These are phyloP conservation scores for Fusarium paranaense DNA, from an alignment of 2,329 filamentous ascomycete genomes.

Conservation along the genomic window DNA sequence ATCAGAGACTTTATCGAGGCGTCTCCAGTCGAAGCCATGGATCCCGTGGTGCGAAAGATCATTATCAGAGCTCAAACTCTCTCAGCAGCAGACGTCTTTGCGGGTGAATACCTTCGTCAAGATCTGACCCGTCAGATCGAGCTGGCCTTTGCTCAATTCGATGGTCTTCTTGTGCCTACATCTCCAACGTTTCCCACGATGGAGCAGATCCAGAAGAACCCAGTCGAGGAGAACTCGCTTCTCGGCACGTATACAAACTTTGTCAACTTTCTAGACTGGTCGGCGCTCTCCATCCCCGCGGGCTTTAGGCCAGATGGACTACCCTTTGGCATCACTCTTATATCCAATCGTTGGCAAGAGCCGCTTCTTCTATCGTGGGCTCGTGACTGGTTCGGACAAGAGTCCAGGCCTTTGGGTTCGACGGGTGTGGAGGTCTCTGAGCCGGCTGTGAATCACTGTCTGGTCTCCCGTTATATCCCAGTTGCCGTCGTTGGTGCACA, in stretches of 20 bases:
- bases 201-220: constrained; percentile 61
- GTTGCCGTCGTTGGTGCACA: constrained; percentile 53
- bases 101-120: constrained; percentile 52
- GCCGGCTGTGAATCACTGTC: neutral
- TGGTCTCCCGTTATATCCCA: constrained; percentile 7
- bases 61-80: constrained; percentile 54
- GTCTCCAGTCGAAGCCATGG: constrained; percentile 45
- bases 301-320: constrained; percentile 52
- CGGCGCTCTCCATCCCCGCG: constrained; percentile 65
- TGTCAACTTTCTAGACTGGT: constrained; percentile 70
- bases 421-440: constrained; percentile 35
- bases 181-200: constrained; percentile 65
- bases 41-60: constrained; percentile 51
- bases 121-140: constrained; percentile 56
- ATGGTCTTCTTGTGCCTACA: constrained; percentile 67
- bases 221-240: constrained; percentile 64
- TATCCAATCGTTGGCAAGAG: constrained; percentile 52
- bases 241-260: constrained; percentile 70
- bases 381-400: constrained; percentile 42
- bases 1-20: constrained; percentile 59
- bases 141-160: constrained; percentile 54
- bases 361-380: constrained; percentile 45
- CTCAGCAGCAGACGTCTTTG: constrained; percentile 60
- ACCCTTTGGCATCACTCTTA: constrained; percentile 54
- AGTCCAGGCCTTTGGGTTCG: constrained; percentile 43